Conservation (phyloP, 345 rosid genomes). For the Brassica juncea region DNA sequence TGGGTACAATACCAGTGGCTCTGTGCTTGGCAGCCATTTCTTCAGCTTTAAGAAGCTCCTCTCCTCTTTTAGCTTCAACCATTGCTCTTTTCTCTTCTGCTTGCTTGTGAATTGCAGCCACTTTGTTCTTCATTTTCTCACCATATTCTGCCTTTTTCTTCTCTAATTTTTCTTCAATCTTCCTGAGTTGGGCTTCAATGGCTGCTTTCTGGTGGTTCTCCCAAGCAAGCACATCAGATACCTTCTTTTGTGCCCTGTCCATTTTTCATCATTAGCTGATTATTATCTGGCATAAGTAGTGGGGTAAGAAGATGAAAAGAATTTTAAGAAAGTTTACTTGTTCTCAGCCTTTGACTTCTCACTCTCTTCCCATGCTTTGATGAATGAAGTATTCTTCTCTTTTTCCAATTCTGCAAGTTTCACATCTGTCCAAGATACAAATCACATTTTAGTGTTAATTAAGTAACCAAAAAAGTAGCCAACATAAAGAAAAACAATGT, state of each 20-base stretch:
- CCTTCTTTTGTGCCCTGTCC: slow-evolving; percentile 82
- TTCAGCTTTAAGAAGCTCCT: slow-evolving; percentile 82
- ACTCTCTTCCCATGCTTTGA: slow-evolving; percentile 96
- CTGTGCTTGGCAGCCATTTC: slow-evolving; percentile 84
- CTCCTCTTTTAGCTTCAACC: slow-evolving; percentile 74
- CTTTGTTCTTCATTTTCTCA: slow-evolving; percentile 80
- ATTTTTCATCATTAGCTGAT: slow-evolving; percentile 14
- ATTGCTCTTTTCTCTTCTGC: slow-evolving; percentile 89
- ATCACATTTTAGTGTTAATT: background rate
- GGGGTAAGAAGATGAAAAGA: background rate
- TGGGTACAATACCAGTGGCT: slow-evolving; percentile 76
- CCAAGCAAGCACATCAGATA: slow-evolving; percentile 69
- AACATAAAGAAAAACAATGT: background rate
- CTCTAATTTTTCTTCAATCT: slow-evolving; percentile 79
- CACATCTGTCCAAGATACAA: slow-evolving; percentile 54
- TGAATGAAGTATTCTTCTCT: slow-evolving; percentile 59
- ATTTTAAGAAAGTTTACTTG: slow-evolving; percentile 50
- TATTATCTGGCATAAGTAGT: background rate
- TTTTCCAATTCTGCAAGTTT: slow-evolving; percentile 78
- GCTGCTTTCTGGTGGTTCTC: slow-evolving; percentile 87
- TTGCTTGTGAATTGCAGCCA: slow-evolving; percentile 68
- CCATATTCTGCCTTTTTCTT: slow-evolving; percentile 79
- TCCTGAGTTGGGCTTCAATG: slow-evolving; percentile 69
- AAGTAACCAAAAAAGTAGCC: background rate
- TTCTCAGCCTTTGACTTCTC: slow-evolving; percentile 83